Percentiles rank a stretch among this genome's conserved stretches.
These are phyloP conservation scores for Suillus placidus DNA, from an alignment of 768 basidiomycete genomes.

Conservation along the genomic window DNA sequence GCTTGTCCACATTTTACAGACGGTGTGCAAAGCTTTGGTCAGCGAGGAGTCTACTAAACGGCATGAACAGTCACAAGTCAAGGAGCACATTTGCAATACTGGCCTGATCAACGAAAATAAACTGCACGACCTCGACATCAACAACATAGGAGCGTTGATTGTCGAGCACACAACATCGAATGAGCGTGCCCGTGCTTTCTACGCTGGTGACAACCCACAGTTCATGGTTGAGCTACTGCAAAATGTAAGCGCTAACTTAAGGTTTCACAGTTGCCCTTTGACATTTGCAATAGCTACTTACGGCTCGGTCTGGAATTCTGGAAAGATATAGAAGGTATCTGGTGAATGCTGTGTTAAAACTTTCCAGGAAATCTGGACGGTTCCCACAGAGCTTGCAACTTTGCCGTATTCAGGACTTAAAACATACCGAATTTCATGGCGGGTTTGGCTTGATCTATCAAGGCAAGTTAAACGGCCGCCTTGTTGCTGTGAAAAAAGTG, in stretches of 20 bases:
- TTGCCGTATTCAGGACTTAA: slow-evolving; percentile 14
- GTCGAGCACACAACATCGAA: slow-evolving; percentile 4
- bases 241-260: slow-evolving; percentile 17
- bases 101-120: slow-evolving; percentile 20
- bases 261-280: not conserved
- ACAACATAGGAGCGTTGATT: slow-evolving; percentile 21
- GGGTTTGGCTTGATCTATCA: slow-evolving; percentile 26
- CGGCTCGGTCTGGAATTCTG: slow-evolving; percentile 16
- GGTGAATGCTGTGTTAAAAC: slow-evolving; percentile 21
- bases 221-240: slow-evolving; percentile 29
- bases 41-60: slow-evolving; percentile 14
- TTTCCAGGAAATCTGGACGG: slow-evolving; percentile 22
- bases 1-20: slow-evolving; percentile 20
- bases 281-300: slow-evolving; percentile 27
- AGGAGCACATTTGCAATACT: slow-evolving; percentile 28
- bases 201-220: slow-evolving; percentile 6
- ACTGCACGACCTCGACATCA: slow-evolving; percentile 24
- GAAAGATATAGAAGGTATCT: slow-evolving; percentile 22
- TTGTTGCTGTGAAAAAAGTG: slow-evolving; percentile 34
- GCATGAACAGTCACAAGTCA: slow-evolving; percentile 5
- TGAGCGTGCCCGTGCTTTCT: not conserved
- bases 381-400: slow-evolving; percentile 23
- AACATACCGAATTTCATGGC: slow-evolving; percentile 16
- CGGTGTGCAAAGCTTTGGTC: slow-evolving; percentile 12
- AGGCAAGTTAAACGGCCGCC: slow-evolving; percentile 21